These are phyloP conservation scores for Glutinoglossum americanum DNA, from an alignment of 495 filamentous ascomycete genomes.

Conservation along the genomic window DNA sequence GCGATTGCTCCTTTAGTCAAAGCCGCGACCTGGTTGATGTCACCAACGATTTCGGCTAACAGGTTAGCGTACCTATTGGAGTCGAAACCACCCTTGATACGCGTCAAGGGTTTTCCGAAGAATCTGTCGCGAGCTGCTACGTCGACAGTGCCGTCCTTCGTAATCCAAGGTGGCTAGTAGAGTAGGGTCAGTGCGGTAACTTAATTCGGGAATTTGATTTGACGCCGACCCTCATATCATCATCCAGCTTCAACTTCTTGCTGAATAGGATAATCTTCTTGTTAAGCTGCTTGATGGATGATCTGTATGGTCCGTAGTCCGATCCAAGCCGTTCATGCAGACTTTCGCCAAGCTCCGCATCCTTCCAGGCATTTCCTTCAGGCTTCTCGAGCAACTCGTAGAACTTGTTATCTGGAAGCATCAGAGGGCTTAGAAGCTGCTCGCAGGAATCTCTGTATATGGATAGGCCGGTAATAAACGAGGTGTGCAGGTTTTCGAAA, in stretches of 20 bases:
- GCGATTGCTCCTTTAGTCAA: conserved; percentile 2
- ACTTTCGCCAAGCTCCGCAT: conserved; percentile 6
- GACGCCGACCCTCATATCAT: too few species aligned
- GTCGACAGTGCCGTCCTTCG: neutral
- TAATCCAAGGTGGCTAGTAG: too few species aligned
- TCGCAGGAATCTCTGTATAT: conserved; percentile 7
- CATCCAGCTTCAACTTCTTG: conserved; percentile 7
- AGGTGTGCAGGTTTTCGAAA: conserved; percentile 5
- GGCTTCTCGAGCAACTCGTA: conserved; percentile 9
- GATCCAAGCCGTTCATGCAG: conserved; percentile 10
- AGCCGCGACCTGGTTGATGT: conserved; percentile 3
- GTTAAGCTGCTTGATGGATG: conserved; percentile 6
- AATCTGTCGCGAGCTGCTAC: conserved; percentile 1
- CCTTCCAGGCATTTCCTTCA: conserved; percentile 9
- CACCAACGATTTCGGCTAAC: conserved; percentile 1
- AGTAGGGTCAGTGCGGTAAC: neutral
- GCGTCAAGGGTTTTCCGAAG: conserved; percentile 9
- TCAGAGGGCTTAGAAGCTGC: conserved; percentile 10
- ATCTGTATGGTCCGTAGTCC: conserved; percentile 8
- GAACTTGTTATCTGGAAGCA: conserved; percentile 6
- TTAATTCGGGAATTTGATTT: too few species aligned
- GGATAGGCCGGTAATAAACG: neutral
- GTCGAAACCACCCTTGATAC: conserved; percentile 8
- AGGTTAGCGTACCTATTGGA: conserved; percentile 2
- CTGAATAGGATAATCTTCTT: conserved; percentile 6